Evolutionary conservation across 1,139 yeast species (phyloP), one percentile per base, ranked within the genome.

Genomic region (Nakaseomyces delphensis): DNA sequence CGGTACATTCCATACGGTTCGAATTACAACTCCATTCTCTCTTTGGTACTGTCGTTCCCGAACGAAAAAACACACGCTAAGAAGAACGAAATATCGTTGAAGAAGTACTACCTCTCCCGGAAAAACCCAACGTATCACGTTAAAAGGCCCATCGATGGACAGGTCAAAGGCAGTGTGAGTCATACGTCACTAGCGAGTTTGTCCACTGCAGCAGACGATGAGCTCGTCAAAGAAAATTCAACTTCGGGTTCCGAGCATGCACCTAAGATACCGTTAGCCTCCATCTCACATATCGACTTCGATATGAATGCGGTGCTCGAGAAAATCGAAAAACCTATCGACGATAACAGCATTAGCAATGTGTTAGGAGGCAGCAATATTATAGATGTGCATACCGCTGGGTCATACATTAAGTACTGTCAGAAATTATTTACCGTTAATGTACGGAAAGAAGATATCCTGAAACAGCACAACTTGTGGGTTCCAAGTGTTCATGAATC

Each of bases 1-100:
- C 7, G 11, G 7, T 20, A 7, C 13, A 21, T 33, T n/a, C 37
- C 37, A n/a, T 33, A 33, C n/a, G 27, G 25, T 5, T 20, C 37
- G 7, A 33, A 33, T 33, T 33, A 33, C 14, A 33, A 33, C 13
- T 33, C 37, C 4, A 33, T 33, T 4, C 27, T 33, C 4, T 33
- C 37, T 2, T 21, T 33, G 13, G 27, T 33, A 16, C 7, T 33
- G 10, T 33, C 37, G 3, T 16, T 20, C 8, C 37, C 25, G 27
- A 33, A 13, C n/a, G 21, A 33, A n/a, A 33, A 21, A 13, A 33
- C n/a, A 8, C 7, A 20, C 14, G 3, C 37, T 4, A 27, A 38
- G 16, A 48, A 49, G 28, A 54, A 51, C 36, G 55, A 52, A 39
- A 24, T 19, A 13, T 43, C 49, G 40, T 37, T 55, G 41, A 44